Evolutionary conservation across 805 yeast genomes (phyloP), one percentile per base, ranked within the genome.

Genomic region (Kluyveromyces aestuarii): DNA sequence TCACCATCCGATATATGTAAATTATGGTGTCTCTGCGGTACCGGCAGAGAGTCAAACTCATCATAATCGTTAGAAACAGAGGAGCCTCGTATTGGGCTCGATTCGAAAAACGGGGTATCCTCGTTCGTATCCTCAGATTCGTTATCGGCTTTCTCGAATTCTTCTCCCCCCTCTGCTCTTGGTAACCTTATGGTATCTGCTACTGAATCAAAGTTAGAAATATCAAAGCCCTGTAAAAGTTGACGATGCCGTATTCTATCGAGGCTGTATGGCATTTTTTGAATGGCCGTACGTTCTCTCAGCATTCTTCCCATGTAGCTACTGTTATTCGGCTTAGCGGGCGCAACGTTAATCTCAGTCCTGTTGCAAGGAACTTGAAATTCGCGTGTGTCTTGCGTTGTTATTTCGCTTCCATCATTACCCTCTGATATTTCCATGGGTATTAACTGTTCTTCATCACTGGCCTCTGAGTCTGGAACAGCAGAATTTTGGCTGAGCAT

Each of bases 271-370:
- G 69, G 69, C 56, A 60, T 57, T 43, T 57, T 60, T 46, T 65
- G 69, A n/a, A 65, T 63, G 1, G 68, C 68, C 25, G 55, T 64
- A 33, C 69, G 54, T 46, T 59, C 56, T 36, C 69, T 49, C n/a
- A 65, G 44, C 11, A 56, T 52, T 44, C 67, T 48, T 41, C 52
- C 48, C 27, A 47, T 44, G 19, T 48, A 40, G 9, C 40, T 33
- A 14, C 27, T 36, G 8, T 30, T 36, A 6, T 43, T 27, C 11
- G 27, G 38, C 3, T 30, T 30, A 2, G 35, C 8, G 14, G 35
- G 14, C 3, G 35, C 14, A 30, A 13, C 35, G 7, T 7, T 2
- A 3, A 13, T 30, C 11, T 30, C 35, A 11, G 35, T 13, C 14
- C 14, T 30, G 7, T 13, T 30, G 11, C 7, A 2, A 30, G 7